These are phyloP conservation scores for Antrodiella citrinella DNA, from an alignment of 768 basidiomycete genomes.

Conservation along the genomic window DNA sequence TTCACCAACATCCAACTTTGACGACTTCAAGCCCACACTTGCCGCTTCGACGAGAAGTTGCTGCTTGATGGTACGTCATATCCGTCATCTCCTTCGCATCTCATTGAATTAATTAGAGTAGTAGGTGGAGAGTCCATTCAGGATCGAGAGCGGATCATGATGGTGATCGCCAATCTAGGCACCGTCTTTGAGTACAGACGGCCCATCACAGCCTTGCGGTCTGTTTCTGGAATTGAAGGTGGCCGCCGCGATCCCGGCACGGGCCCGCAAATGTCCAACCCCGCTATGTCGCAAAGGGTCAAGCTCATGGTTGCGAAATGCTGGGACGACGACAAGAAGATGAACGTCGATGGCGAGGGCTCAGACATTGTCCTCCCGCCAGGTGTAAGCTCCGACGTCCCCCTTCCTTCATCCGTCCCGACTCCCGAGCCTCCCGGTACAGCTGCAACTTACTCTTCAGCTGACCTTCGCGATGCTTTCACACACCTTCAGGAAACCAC, in stretches of 20 bases:
- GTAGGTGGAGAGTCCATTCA: conserved; percentile 42
- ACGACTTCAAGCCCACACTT: conserved; percentile 73
- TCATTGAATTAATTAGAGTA: neutral
- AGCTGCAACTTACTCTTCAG: conserved; percentile 69
- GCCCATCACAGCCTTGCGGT: conserved; percentile 59
- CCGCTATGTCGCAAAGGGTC: conserved; percentile 23
- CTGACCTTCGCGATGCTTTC: conserved; percentile 75
- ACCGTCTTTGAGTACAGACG: conserved; percentile 85
- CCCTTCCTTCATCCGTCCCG: neutral
- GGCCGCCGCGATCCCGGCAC: too few relatives aligned
- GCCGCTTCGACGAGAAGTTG: conserved; percentile 81
- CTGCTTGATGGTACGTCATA: conserved; percentile 55
- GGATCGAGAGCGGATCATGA: conserved; percentile 93
- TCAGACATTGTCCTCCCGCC: conserved; percentile 18
- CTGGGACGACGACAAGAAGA: conserved; percentile 40
- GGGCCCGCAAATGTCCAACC: conserved; percentile 44
- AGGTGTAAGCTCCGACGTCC: conserved; percentile 14
- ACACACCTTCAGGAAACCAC: conserved; percentile 58
- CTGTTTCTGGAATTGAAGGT: conserved; percentile 42
- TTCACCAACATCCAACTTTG: conserved; percentile 95
- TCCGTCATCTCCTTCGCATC: neutral
- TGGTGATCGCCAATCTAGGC: conserved; percentile 80
- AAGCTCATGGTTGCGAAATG: conserved; percentile 30
- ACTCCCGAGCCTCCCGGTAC: conserved; percentile 35
- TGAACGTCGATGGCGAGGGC: conserved; percentile 56